These are phyloP conservation scores for Juglanconis oblonga DNA, from an alignment of 2,329 filamentous ascomycete genomes.

Conservation along the genomic window DNA sequence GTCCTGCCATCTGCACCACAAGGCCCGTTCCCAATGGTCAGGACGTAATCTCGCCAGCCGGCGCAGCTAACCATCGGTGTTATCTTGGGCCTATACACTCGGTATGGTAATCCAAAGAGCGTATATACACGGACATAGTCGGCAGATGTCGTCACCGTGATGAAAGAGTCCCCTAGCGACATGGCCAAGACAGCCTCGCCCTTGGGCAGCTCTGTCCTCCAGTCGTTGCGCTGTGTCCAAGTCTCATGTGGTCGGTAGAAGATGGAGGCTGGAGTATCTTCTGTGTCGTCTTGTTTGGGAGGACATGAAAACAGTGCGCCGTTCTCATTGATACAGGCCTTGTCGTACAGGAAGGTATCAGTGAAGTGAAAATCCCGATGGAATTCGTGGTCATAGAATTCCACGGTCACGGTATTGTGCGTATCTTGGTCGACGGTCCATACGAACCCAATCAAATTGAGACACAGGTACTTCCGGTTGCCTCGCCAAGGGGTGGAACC, in stretches of 20 bases:
- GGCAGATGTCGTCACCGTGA: slow-evolving; percentile 81
- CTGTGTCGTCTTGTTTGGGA: slow-evolving; percentile 53
- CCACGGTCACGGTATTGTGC: slow-evolving; percentile 89
- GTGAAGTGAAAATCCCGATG: slow-evolving; percentile 97
- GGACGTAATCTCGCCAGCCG: slow-evolving; percentile 92
- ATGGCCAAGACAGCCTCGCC: slow-evolving; percentile 87
- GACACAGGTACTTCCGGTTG: slow-evolving; percentile 86
- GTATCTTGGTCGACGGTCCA: slow-evolving; percentile 97
- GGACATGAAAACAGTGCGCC: slow-evolving; percentile 84
- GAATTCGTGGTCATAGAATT: slow-evolving; percentile 93
- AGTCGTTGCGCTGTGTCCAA: slow-evolving; percentile 88
- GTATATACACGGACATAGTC: slow-evolving; percentile 93
- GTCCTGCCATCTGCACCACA: slow-evolving; percentile 75
- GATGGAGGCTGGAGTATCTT: slow-evolving; percentile 69
- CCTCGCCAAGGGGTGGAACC: slow-evolving; percentile 95
- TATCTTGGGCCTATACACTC: slow-evolving; percentile 89
- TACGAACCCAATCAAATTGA: slow-evolving; percentile 90
- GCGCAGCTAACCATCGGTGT: slow-evolving; percentile 87
- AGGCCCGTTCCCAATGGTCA: slow-evolving; percentile 91
- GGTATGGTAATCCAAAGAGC: slow-evolving; percentile 83
- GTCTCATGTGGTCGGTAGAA: slow-evolving; percentile 97
- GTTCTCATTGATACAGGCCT: slow-evolving; percentile 84
- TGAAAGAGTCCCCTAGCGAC: slow-evolving; percentile 85
- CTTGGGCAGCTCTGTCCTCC: slow-evolving; percentile 80
- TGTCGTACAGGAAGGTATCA: slow-evolving; percentile 93